Evolutionary conservation across 2,329 filamentous ascomycete genomes (phyloP), one percentile per base, ranked within the genome.

Genomic region (Hymenoscyphus linearis): DNA sequence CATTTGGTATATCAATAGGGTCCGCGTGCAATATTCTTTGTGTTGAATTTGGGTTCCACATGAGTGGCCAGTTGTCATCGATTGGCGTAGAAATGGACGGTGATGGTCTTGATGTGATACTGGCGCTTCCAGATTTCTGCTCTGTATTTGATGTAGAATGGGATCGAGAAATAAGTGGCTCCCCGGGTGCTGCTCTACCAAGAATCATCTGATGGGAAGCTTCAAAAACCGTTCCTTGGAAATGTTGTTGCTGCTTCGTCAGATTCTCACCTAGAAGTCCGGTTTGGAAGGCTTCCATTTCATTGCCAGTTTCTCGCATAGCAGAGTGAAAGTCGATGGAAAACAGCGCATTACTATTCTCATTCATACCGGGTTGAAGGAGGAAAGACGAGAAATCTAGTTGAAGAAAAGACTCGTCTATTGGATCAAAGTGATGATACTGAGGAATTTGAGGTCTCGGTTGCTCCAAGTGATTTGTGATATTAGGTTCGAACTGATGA

Each of bases 311-410:
- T 52, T 69, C 68, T 18, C 62, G 54, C 64, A 69, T 65, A 0
- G 67, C 67, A 13, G 64, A 63, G n/a, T 70, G 68, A 44, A 70
- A 66, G 34, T 69, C 67, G 27, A 63, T 61, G 2, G 66, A 68
- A 25, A 66, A 68, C 67, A 67, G 67, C 2, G 66, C 62, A 56
- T 65, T 62, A 5, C 37, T 58, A 7, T 56, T 26, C 12, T 56
- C 53, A 2, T 18, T 55, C 6, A 59, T 35, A 26, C 62, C 60
- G 7, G 64, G 57, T 14, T 64, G 62, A n/a, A 66, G 58, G n/a
- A 68, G 52, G 35, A 67, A 67, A 18, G 64, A 64, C 10, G 66
- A 65, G 47, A 67, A 67, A 27, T 67, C 66, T 16, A 64, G 65
- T 26, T 55, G 53, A 7, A 55, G 26, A 22, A 55, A 34, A 16